Evolutionary conservation across 768 basidiomycete species (phyloP).

Genomic region (Rhodosporidiobolus odoratus): DNA sequence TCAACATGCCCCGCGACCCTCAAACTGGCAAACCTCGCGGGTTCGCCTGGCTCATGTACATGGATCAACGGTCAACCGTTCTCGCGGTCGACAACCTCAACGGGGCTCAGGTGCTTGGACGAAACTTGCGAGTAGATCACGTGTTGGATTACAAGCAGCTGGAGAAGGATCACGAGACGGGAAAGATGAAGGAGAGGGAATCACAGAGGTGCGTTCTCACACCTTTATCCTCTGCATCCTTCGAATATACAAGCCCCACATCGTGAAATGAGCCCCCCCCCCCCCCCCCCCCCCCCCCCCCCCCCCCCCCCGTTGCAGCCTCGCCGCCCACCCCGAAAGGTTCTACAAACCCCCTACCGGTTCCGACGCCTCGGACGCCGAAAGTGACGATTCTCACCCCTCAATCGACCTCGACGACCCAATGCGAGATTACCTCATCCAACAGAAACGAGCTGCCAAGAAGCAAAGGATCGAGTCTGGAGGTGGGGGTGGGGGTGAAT

Average conservation of each 20-base stretch:
- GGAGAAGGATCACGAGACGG: slow-evolving; percentile 66
- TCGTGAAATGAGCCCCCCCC: too few relatives aligned
- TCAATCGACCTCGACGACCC: slow-evolving; percentile 91
- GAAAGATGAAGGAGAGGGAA: slow-evolving; percentile 79
- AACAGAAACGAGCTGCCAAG: slow-evolving; percentile 59
- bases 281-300: too few relatives aligned
- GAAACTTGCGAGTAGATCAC: slow-evolving; percentile 84
- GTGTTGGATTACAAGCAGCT: slow-evolving; percentile 82
- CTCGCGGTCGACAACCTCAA: slow-evolving; percentile 98
- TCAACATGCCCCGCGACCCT: slow-evolving; percentile 91
- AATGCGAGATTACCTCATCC: slow-evolving; percentile 86
- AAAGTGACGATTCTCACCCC: slow-evolving; percentile 63
- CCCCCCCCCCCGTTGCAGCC: slow-evolving; percentile 7
- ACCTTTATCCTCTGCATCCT: slow-evolving; percentile 53
- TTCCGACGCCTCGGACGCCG: slow-evolving; percentile 49
- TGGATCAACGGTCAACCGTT: slow-evolving; percentile 91
- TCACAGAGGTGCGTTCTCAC: slow-evolving; percentile 65
- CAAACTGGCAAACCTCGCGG: slow-evolving; percentile 83
- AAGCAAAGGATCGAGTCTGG: slow-evolving; percentile 55
- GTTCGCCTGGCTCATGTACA: slow-evolving; percentile 97
- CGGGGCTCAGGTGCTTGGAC: slow-evolving; percentile 78
- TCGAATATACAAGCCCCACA: too few relatives aligned
- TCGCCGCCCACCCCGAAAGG: slow-evolving; percentile 27
- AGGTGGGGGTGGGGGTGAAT: slow-evolving; percentile 52
- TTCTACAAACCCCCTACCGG: slow-evolving; percentile 42